Conservation (phyloP, 2,329 filamentous ascomycete genomes). For the Zymoseptoria ardabiliae region DNA sequence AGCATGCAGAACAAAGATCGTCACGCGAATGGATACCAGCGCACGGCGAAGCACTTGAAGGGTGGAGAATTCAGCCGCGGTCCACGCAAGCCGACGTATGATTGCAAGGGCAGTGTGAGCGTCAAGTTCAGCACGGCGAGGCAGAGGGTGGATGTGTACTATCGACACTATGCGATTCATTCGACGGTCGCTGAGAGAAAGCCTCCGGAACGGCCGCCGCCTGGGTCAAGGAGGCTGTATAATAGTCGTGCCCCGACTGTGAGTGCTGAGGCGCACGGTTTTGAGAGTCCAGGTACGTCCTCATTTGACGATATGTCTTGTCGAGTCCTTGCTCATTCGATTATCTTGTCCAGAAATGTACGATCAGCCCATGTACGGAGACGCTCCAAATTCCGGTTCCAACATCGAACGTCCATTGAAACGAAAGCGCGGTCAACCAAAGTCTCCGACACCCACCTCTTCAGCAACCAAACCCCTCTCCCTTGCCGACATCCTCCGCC, state of each 20-base stretch:
- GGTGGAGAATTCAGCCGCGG: conserved; percentile 13
- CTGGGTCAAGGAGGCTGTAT: neutral
- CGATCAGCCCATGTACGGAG: neutral
- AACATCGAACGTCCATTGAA: conserved; percentile 18
- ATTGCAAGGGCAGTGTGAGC: conserved; percentile 42
- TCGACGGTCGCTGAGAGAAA: conserved; percentile 41
- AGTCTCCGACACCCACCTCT: neutral
- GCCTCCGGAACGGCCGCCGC: conserved; percentile 29
- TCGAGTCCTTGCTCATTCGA: neutral
- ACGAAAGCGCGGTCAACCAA: conserved; percentile 17
- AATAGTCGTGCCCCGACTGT: neutral
- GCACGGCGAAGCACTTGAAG: conserved; percentile 23
- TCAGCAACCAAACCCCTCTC: neutral
- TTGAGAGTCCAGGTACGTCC: neutral
- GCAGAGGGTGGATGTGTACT: conserved; percentile 38
- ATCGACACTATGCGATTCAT: conserved; percentile 41
- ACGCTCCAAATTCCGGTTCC: neutral
- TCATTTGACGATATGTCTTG: neutral
- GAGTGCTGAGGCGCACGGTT: neutral
- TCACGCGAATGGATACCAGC: conserved; percentile 35
- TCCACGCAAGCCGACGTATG: conserved; percentile 39
- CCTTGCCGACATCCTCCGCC: neutral
- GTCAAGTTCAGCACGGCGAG: conserved; percentile 42
- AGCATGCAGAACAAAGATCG: conserved; percentile 45
- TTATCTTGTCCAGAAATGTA: neutral